Conservation (phyloP, 1,284 basidiomycete species). For the Ustilago hordei region DNA sequence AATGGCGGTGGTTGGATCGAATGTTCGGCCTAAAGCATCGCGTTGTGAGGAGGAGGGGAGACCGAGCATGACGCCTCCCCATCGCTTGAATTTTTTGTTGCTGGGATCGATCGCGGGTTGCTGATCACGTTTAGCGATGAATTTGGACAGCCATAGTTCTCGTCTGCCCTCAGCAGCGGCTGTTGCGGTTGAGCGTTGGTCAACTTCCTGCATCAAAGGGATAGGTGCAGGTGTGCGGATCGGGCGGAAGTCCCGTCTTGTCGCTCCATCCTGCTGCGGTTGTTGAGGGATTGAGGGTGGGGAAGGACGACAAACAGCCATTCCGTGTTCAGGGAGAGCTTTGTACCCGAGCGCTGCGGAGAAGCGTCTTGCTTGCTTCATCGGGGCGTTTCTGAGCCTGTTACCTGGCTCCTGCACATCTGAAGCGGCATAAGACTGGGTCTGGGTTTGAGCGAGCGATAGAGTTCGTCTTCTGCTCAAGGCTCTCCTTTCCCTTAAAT, state of each 20-base stretch:
- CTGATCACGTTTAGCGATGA: constrained; percentile 25
- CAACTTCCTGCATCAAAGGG: constrained; percentile 19
- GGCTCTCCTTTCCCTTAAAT: constrained; percentile 21
- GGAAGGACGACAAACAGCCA: constrained; percentile 16
- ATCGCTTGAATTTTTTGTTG: constrained; percentile 11
- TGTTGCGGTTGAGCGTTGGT: constrained; percentile 20
- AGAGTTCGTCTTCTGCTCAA: constrained; percentile 15
- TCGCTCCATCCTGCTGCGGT: neutral
- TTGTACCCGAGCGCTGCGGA: constrained; percentile 30
- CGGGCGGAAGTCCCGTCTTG: constrained; percentile 4
- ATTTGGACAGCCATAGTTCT: constrained; percentile 37
- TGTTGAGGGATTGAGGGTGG: neutral
- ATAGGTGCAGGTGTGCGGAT: constrained; percentile 11
- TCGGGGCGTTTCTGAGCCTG: constrained; percentile 2
- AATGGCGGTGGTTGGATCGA: constrained; percentile 10
- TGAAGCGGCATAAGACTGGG: constrained; percentile 10
- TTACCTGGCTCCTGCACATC: neutral
- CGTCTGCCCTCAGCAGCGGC: constrained; percentile 35
- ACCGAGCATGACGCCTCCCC: constrained; percentile 24
- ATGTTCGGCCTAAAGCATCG: constrained; percentile 12
- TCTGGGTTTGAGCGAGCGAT: neutral
- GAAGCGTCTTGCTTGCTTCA: constrained; percentile 10
- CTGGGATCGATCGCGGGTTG: neutral
- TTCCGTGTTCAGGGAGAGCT: constrained; percentile 19
- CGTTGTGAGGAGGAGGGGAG: constrained; percentile 1